Evolutionary conservation across 768 basidiomycete species (phyloP).

Genomic region (Suillus decipiens): DNA sequence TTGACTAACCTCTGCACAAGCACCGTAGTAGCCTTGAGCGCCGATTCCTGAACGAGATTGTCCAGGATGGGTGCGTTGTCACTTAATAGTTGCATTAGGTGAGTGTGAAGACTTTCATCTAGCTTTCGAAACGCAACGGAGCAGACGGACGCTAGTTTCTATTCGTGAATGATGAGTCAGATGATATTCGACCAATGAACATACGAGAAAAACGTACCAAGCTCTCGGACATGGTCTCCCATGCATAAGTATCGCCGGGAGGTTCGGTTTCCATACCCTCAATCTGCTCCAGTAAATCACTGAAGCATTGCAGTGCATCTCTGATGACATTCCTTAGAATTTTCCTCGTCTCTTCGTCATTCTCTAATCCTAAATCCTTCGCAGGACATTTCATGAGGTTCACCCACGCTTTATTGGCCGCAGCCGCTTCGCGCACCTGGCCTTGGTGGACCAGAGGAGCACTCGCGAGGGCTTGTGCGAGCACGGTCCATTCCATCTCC

Average conservation of each 20-base stretch:
- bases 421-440: slow-evolving; percentile 61
- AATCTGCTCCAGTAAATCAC: slow-evolving; percentile 75
- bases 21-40: slow-evolving; percentile 81
- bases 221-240: slow-evolving; percentile 92
- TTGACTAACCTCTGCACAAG: slow-evolving; percentile 74
- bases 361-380: slow-evolving; percentile 37
- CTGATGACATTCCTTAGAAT: slow-evolving; percentile 51
- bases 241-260: slow-evolving; percentile 82
- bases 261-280: slow-evolving; percentile 83
- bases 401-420: slow-evolving; percentile 82
- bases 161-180: neutral
- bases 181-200: neutral
- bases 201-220: slow-evolving; percentile 49
- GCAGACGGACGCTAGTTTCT: slow-evolving; percentile 89
- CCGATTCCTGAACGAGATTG: slow-evolving; percentile 85
- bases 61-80: slow-evolving; percentile 81
- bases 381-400: slow-evolving; percentile 60
- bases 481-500: slow-evolving; percentile 82
- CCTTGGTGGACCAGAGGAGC: slow-evolving; percentile 28
- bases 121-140: slow-evolving; percentile 70
- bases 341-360: slow-evolving; percentile 36
- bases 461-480: slow-evolving; percentile 66
- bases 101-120: slow-evolving; percentile 66
- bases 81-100: slow-evolving; percentile 74
- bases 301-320: slow-evolving; percentile 74